phyloP scores from a whole-genome alignment of 805 yeast genomes.

The Nakazawaea ishiwadae region DNA sequence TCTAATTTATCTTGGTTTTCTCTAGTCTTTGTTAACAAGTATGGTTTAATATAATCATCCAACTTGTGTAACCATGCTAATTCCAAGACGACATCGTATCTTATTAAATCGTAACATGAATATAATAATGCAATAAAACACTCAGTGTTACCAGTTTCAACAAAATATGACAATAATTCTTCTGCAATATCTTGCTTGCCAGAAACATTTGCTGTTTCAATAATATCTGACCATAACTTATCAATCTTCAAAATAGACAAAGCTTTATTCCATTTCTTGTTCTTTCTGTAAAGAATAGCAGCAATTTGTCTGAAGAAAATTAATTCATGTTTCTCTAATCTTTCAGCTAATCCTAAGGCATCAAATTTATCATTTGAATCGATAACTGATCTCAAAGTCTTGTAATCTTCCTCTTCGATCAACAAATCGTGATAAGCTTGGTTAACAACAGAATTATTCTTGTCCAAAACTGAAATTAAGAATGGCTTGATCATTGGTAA shows the following conservation, averaged over 20 bases:
- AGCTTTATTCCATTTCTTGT: constrained; percentile 90
- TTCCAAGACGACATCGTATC: constrained; percentile 82
- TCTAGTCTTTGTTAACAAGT: constrained; percentile 75
- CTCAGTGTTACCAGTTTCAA: constrained; percentile 95
- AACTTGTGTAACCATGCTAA: constrained; percentile 86
- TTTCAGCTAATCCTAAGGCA: constrained; percentile 84
- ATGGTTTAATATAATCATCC: constrained; percentile 85
- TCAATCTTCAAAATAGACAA: constrained; percentile 85
- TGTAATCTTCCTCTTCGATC: constrained; percentile 95
- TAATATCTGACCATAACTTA: constrained; percentile 91
- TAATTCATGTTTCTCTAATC: constrained; percentile 86
- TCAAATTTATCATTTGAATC: constrained; percentile 91
- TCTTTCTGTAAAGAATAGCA: constrained; percentile 88
- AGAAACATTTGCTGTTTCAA: constrained; percentile 85
- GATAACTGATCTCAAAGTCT: constrained; percentile 79
- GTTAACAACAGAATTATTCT: constrained; percentile 88
- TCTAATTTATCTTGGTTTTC: constrained; percentile 69
- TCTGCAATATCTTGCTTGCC: constrained; percentile 77
- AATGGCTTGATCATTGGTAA: constrained; percentile 95
- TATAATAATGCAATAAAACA: constrained; percentile 88
- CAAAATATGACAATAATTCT: constrained; percentile 85
- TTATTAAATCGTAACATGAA: constrained; percentile 75
- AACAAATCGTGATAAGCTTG: constrained; percentile 92
- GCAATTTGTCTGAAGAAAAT: constrained; percentile 96
- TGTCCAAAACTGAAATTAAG: constrained; percentile 83